Evolutionary conservation across 1,284 basidiomycete species (phyloP), one percentile per base, ranked within the genome.

Genomic region (Irpex rosettiformis): DNA sequence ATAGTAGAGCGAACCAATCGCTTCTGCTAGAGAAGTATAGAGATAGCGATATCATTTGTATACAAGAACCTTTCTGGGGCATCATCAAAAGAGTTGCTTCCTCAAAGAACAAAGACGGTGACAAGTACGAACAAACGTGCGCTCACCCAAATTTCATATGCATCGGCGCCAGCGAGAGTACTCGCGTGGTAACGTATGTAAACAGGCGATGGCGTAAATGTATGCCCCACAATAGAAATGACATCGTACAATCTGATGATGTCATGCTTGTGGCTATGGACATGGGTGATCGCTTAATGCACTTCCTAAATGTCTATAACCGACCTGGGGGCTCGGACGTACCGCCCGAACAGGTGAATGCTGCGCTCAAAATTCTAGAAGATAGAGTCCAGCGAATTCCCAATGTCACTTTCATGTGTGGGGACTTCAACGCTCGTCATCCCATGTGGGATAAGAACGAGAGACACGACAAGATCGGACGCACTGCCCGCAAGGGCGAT

Each of bases 11-110:
- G 2, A 63, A 61, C 45, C 56, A n/a, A 6, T 7, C 29, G 3
- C 3, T 40, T 24, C 11, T 63, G 1, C 48, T 63, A 1, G 56
- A 63, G 25, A 27, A 22, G 2, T 27, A 59, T 49, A 13, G 54
- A 11, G 58, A 57, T 48, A 24, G 21, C 2, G 62, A 63, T 54
- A 47, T 63, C 13, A 54, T 63, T 10, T 58, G 49, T 21, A 43
- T 61, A 2, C 62, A 63, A 28, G 59, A 63, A 42, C 54, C 55
- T 11, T 61, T 48, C 29, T 56, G 56, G 59, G 62, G 62, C 2
- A 24, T n/a, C 30, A 63, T 63, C 47, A 63, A 63, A 49, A 21
- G 8, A 13, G 58, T 59, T 8, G 54, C 62, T 3, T 63, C 62
- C 3, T 27, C 55, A 2, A 43, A 40, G 16, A 42, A 61, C 13